Percentiles rank a stretch among this genome's conserved stretches.
phyloP scores from a whole-genome alignment of 352 stramenopile genomes.

The Pythium myriotylum region DNA sequence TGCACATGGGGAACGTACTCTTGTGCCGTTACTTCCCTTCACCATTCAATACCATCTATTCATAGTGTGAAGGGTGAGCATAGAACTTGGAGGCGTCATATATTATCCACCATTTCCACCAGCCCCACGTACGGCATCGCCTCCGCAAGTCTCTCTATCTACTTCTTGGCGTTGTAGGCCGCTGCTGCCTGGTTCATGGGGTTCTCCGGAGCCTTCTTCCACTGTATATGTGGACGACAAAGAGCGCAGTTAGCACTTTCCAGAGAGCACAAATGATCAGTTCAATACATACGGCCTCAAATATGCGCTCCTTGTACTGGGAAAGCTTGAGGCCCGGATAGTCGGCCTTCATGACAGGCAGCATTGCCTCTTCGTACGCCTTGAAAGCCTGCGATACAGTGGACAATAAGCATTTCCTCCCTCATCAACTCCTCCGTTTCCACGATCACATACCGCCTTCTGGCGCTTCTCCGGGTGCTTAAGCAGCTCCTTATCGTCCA shows the following conservation, averaged over 20 bases:
- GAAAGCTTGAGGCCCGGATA: conserved; percentile 78
- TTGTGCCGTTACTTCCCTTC: background rate
- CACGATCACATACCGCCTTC: conserved; percentile 47
- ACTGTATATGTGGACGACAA: conserved; percentile 38
- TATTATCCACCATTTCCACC: background rate
- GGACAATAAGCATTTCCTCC: background rate
- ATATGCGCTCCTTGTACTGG: conserved; percentile 83
- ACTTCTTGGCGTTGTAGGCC: conserved; percentile 81
- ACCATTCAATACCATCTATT: background rate
- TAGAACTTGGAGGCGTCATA: background rate
- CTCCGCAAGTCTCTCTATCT: conserved; percentile 24
- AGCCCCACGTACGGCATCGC: background rate
- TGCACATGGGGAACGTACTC: no score
- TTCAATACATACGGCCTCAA: conserved; percentile 56
- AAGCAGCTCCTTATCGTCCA: conserved; percentile 52
- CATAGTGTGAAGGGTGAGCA: background rate
- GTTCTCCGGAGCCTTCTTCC: conserved; percentile 77
- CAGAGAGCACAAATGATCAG: background rate
- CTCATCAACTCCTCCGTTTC: background rate
- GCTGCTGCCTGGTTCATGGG: conserved; percentile 74
- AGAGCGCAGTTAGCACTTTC: background rate
- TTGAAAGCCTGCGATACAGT: conserved; percentile 55
- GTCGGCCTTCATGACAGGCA: conserved; percentile 70
- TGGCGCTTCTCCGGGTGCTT: conserved; percentile 71
- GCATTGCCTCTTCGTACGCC: conserved; percentile 74